Evolutionary conservation across 2,329 filamentous ascomycete species (phyloP), one percentile per base, ranked within the genome.

Genomic region (Sclerotinia minor): DNA sequence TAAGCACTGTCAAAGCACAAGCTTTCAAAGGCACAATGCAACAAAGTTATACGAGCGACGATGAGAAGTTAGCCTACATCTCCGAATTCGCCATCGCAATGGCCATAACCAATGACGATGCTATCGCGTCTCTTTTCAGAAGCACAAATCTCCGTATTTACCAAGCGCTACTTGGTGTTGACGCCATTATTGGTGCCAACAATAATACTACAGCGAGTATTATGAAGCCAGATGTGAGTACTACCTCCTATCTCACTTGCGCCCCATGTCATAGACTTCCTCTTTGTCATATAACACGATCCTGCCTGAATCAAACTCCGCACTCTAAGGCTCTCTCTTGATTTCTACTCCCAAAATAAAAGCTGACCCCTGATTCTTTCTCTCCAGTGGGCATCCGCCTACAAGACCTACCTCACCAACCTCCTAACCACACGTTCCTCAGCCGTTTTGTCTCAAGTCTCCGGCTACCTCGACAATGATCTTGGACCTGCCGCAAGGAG

Each of bases 1-100:
- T 58, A 54, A 65, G 53, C 52, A 54, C 41, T 13, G 19, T 58
- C n/a, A 65, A 59, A 59, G 41, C 64, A 47, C 38, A 65, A 47
- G 35, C 41, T 19, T 59, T 65, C 17, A 44, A 15, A n/a, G 52
- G 26, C 5, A 7, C 29, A 17, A 49, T 58, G 24, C 29, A 32
- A 47, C 38, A 49, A 29, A 54, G 24, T 32, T 29, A 21, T 58
- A 32, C 35, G n/a, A 59, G 26, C 21, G 24, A 44, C 26, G 41
- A 65, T 38, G 57, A 24, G 26, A 65, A 45, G 5, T 45, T 65
- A 8, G 52, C 49, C n/a, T 65, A 65, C n/a, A 41, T 65, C 44
- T 58, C 15, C 9, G 49, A 65, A 35, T 11, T 65, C 5, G 64
- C 64, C 3, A 24, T 65, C 38, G 52, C 38, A 35, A 65, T 65